Evolutionary conservation across 1,139 yeast species (phyloP), one percentile per base, ranked within the genome.

Genomic region (Candida mesenterica): DNA sequence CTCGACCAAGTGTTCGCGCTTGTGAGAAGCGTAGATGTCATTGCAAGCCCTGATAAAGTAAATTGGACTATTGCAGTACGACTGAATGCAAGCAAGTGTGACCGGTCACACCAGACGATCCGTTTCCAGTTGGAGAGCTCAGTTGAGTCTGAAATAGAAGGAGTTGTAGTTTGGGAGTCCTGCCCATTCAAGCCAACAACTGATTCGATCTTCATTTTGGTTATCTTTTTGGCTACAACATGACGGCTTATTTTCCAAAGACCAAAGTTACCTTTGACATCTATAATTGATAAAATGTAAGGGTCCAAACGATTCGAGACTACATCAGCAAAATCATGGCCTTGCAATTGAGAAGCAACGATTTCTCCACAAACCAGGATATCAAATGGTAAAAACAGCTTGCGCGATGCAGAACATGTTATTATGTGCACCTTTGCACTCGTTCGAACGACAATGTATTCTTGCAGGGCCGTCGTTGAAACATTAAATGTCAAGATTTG

Each of bases 111-210:
- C 82, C 85, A 79, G 5, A 55, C 41, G 1, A 79, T 55, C 39
- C 65, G 64, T 41, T 72, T 75, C 74, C 84, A 81, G 30, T 62
- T 62, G 0, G 89, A 81, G 2, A 78, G 49, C 37, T 79, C 86
- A 2, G 61, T 57, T 1, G 71, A 61, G 39, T 75, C 77, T 36
- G 31, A 8, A 4, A 30, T 22, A 5, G 34, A 12, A 7, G 26
- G 6, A 7, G 26, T 7, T 24, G 6, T 9, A 6, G 6, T 6
- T 6, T 9, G 8, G 8, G 9, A 19, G 6, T 19, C 22, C 22
- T 6, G 22, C 6, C 22, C 22, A 6, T 19, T 19, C 22, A 19
- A 9, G 8, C 22, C 9, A 19, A 6, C 22, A 19, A 22, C n/a
- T 8, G 6, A 12, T 8, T 22, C 18, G 3, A 14, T 12, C 7